Base-by-base conservation (phyloP, 352 stramenopile species). In the Sclerospora graminicola region DNA sequence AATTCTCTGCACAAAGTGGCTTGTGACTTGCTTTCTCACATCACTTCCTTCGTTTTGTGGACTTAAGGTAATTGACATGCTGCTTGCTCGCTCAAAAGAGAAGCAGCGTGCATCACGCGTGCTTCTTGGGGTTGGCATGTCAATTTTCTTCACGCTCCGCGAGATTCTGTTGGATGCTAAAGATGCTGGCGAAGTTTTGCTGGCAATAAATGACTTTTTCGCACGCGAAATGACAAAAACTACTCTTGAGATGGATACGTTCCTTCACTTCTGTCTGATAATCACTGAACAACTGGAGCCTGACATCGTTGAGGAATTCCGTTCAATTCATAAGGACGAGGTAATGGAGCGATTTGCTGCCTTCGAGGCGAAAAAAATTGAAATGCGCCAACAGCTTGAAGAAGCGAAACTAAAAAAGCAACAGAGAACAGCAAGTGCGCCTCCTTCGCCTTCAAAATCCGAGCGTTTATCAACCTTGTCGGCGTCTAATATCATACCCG, bases 1-100 rank as follows among this genome's bases (percentile, higher is more conserved):
- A 41, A 87, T 91, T 41, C 49, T 91, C 18, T 91, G 79, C 57
- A 91, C 79, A 1, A 89, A 91, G 45, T 91, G 79, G 79, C 72
- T 91, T n/a, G 77, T 91, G 28, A 88, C 79, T 31, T 88, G 73
- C 45, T 91, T 89, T 48, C 62, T 87, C 21, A 91, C 79, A 6
- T 87, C 71, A 6, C 49, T 88, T 8, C 79, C 79, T 15, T 46
- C 54, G 1, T 84, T 80, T 45, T 83, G 70, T 26, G 71, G 77
- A 5, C 61, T 88, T n/a, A 79, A 86, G 31, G 58, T 91, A 20
- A 68, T 91, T 44, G 76, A 89, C 45, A 86, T 85, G 76, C 45
- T 91, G 7, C 45, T 91, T 7, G 70, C 73, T 5, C 67, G 71
- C 0, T 52, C 73, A 6, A 63, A 63, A 8, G 71, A 86, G 47